Percentiles rank a stretch among this genome's conserved stretches.
Conservation (phyloP, 306 rosid species). For the Trifolium subterraneum region DNA sequence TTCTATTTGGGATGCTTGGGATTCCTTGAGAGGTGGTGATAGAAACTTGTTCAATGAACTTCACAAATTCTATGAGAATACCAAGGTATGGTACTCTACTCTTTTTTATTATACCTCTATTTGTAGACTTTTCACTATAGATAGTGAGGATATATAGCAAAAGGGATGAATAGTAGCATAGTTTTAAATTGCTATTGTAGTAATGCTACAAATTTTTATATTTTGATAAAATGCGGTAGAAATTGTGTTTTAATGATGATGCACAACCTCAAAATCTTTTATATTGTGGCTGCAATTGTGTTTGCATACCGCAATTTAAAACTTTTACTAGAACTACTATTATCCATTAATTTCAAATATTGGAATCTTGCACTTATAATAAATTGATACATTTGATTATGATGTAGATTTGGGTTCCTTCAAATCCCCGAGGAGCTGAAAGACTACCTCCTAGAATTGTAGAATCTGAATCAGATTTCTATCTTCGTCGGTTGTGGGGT, state of each 20-base stretch:
- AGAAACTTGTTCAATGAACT: constrained; percentile 22
- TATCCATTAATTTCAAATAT: background rate
- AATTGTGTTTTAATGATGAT: too few species aligned
- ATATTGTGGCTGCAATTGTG: too few species aligned
- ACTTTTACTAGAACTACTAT: too few species aligned
- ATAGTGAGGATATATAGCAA: too few species aligned
- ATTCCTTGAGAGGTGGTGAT: constrained; percentile 62
- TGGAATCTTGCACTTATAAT: constrained; percentile 34
- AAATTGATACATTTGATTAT: constrained; percentile 35
- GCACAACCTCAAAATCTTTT: too few species aligned
- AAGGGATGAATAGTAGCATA: too few species aligned
- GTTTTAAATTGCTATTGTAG: too few species aligned
- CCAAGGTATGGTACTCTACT: constrained; percentile 51
- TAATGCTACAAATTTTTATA: too few species aligned
- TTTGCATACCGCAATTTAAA: too few species aligned
- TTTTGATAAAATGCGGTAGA: too few species aligned
- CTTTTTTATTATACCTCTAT: background rate
- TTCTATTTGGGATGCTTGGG: constrained; percentile 65
- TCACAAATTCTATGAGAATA: constrained; percentile 41
- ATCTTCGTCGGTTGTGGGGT: constrained; percentile 83
- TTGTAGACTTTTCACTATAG: too few species aligned
- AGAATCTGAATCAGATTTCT: constrained; percentile 75
- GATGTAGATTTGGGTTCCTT: constrained; percentile 86
- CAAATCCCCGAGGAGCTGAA: constrained; percentile 93
- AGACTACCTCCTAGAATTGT: constrained; percentile 77